Evolutionary conservation across 768 basidiomycete genomes (phyloP), one percentile per base, ranked within the genome.

Genomic region (Mycena amicta): DNA sequence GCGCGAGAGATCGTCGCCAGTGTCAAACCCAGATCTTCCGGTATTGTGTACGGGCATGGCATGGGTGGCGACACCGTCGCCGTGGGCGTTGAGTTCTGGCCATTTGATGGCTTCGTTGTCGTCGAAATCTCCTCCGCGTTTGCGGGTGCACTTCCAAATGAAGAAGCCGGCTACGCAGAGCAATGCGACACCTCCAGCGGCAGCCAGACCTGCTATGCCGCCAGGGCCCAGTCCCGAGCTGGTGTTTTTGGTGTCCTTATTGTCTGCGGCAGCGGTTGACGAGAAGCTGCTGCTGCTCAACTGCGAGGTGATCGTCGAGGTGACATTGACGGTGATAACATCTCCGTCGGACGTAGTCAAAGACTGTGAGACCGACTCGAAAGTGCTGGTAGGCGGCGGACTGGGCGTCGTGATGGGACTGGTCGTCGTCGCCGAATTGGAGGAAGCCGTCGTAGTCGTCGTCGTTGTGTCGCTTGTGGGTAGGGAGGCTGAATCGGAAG

Each of bases 91-190:
- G 33, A 93, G 81, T 66, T 94, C 92, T 3, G 92, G 92, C 92
- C 92, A 94, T 73, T 93, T 93, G 74, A 94, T 94, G 20, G 89
- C 89, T 73, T 92, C 90, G 65, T 81, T 86, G 74, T 91, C 89
- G 66, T 93, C 89, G 66, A 90, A 91, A 65, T 88, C 84, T 25
- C 77, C 61, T 68, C 87, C 85, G 56, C 88, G 87, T 70, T 93
- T 94, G 67, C 88, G 80, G 2, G 89, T 90, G 68, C 92, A 84
- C 72, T 94, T 94, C 92, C 93, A 94, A 33, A 90, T 75, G 62
- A 92, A 82, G 76, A 94, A 94, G 16, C 77, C 84, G 52, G 87
- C 73, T 52, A 94, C 79, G 11, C 82, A 88, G 64, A 94, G 72
- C 20, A 87, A 71, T 23, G 90, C 88, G 54, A 93, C 76, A 53